Percentiles rank a stretch among this genome's conserved stretches.
Evolutionary conservation across 2,329 filamentous ascomycete genomes (phyloP).

Genomic region (Beauveria australis): DNA sequence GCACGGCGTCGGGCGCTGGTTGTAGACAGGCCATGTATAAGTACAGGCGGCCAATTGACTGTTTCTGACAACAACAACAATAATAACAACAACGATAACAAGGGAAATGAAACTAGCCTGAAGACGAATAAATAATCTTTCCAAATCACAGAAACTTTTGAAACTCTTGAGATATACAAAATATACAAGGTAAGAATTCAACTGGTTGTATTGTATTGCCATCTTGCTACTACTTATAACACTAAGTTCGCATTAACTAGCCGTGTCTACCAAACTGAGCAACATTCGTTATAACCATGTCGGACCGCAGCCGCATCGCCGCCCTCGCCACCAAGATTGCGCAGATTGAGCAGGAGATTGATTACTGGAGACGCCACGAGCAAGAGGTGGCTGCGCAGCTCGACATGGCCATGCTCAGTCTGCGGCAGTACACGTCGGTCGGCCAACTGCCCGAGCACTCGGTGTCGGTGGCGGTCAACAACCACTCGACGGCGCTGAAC

Average conservation of each 20-base stretch:
- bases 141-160: background rate
- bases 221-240: background rate
- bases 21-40: background rate
- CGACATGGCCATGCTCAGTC: background rate
- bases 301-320: background rate
- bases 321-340: background rate
- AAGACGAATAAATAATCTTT: background rate
- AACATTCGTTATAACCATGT: background rate
- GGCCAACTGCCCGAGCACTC: background rate
- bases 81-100: too few species aligned
- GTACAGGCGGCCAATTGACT: background rate
- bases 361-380: background rate
- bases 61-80: background rate
- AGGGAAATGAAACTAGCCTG: background rate
- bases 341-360: background rate
- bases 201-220: background rate
- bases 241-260: background rate
- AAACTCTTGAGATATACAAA: background rate
- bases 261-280: background rate
- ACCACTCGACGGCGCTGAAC: background rate
- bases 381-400: background rate
- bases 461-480: background rate
- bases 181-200: background rate
- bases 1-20: background rate
- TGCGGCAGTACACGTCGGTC: background rate